These are phyloP conservation scores for Phialemoniopsis sp. DNA, from an alignment of 2,329 filamentous ascomycete species.

Conservation along the genomic window DNA sequence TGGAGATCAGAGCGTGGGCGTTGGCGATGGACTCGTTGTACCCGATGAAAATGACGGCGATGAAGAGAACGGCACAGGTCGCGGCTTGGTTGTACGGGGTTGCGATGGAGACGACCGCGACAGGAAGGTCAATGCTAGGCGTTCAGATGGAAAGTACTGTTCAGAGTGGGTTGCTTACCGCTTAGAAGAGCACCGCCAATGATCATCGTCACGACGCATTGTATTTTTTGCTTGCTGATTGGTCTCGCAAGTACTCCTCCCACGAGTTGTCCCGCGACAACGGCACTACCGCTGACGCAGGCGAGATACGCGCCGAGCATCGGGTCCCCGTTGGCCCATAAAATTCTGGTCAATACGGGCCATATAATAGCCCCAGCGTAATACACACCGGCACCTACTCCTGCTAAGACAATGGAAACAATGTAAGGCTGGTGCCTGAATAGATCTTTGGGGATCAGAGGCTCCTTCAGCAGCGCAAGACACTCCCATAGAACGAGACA, in stretches of 20 bases:
- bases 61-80: slow-evolving; percentile 18
- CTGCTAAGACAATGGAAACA: slow-evolving; percentile 22
- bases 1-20: slow-evolving; percentile 23
- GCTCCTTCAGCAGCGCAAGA: slow-evolving; percentile 20
- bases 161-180: not conserved
- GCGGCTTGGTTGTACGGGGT: slow-evolving; percentile 12
- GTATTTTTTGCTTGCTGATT: slow-evolving; percentile 23
- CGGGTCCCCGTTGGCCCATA: slow-evolving; percentile 18
- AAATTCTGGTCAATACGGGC: slow-evolving; percentile 25
- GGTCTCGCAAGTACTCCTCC: slow-evolving; percentile 16
- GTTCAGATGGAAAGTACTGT: not conserved
- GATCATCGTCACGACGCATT: slow-evolving; percentile 19
- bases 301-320: slow-evolving; percentile 16
- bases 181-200: slow-evolving; percentile 23
- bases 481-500: slow-evolving; percentile 21
- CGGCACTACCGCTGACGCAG: slow-evolving; percentile 17
- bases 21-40: slow-evolving; percentile 27
- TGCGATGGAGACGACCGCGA: no score
- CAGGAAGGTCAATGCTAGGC: no score
- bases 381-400: slow-evolving; percentile 30
- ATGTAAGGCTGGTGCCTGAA: slow-evolving; percentile 25
- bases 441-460: slow-evolving; percentile 27
- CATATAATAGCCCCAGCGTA: slow-evolving; percentile 31
- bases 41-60: slow-evolving; percentile 26
- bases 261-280: slow-evolving; percentile 17